phyloP scores from a whole-genome alignment of 2,329 filamentous ascomycete species.

The Penicillium sclerotigenum region DNA sequence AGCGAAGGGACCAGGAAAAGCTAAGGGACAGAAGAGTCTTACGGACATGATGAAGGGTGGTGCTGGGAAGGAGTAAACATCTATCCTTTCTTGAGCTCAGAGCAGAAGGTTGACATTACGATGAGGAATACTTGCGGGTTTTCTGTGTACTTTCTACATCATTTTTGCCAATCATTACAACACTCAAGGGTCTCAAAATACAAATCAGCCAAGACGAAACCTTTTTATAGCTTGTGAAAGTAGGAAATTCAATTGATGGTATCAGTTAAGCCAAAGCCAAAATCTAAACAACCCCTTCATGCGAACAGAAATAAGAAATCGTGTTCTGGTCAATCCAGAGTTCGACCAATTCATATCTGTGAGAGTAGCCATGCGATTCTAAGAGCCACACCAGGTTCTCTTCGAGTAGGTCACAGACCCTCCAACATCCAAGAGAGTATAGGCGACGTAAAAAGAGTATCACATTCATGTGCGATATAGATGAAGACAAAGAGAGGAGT shows the following conservation, averaged over 20 bases:
- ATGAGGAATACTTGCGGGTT: background rate
- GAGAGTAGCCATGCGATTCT: slow-evolving; percentile 9
- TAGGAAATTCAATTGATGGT: slow-evolving; percentile 21
- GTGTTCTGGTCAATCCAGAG: slow-evolving; percentile 5
- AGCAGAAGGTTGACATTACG: background rate
- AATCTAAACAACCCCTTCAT: slow-evolving; percentile 17
- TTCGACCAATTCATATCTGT: slow-evolving; percentile 14
- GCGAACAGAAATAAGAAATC: slow-evolving; percentile 12
- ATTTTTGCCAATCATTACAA: background rate
- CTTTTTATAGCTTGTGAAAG: background rate
- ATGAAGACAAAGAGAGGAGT: slow-evolving; percentile 10
- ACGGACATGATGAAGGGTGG: slow-evolving; percentile 33
- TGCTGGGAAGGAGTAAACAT: slow-evolving; percentile 11
- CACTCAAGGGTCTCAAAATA: background rate
- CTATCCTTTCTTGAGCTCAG: background rate
- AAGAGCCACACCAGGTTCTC: background rate
- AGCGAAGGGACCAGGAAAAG: slow-evolving; percentile 40
- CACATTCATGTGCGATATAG: slow-evolving; percentile 17
- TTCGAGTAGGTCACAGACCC: background rate
- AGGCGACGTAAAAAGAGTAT: slow-evolving; percentile 2
- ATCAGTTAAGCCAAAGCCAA: slow-evolving; percentile 21
- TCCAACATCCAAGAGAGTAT: slow-evolving; percentile 3
- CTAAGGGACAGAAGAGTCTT: slow-evolving; percentile 37
- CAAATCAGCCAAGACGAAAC: background rate
- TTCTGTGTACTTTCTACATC: background rate